Conservation (phyloP, 208 protist genomes). For the Acanthamoeba healyi region DNA sequence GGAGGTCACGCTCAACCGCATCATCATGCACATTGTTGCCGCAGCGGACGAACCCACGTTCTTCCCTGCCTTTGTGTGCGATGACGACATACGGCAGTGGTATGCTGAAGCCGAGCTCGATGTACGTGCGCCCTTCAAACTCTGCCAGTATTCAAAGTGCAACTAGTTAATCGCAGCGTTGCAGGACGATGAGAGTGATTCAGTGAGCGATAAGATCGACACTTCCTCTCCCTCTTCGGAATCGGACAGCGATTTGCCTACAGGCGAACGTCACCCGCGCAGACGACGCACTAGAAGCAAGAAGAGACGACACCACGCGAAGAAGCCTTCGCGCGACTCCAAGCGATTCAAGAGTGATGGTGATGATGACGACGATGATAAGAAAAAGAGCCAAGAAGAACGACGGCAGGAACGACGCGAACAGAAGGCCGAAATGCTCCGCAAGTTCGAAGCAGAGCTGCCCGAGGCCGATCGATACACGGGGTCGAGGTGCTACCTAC, state of each 20-base stretch:
- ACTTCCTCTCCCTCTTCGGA: not conserved
- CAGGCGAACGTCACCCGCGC: not conserved
- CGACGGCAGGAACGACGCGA: not conserved
- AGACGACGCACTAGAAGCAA: not conserved
- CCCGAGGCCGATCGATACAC: conserved; percentile 38
- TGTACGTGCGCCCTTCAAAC: not conserved
- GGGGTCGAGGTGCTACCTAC: conserved; percentile 24
- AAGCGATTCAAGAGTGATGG: not conserved
- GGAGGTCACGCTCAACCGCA: conserved; percentile 64
- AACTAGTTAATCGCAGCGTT: too few species aligned
- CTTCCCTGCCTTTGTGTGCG: conserved; percentile 60
- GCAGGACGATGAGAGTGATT: not conserved
- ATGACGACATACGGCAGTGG: conserved; percentile 33
- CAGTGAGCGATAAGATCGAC: not conserved
- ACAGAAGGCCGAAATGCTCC: not conserved
- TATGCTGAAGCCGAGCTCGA: conserved; percentile 29
- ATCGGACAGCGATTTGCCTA: not conserved
- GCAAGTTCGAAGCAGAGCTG: not conserved
- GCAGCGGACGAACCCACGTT: conserved; percentile 36
- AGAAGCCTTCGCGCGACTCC: not conserved
- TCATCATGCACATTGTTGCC: conserved; percentile 53
- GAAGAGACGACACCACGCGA: not conserved
- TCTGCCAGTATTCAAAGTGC: not conserved
- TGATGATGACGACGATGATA: not conserved
- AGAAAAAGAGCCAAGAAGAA: not conserved